phyloP scores from a whole-genome alignment of 345 rosid species.

The Corymbia maculata region DNA sequence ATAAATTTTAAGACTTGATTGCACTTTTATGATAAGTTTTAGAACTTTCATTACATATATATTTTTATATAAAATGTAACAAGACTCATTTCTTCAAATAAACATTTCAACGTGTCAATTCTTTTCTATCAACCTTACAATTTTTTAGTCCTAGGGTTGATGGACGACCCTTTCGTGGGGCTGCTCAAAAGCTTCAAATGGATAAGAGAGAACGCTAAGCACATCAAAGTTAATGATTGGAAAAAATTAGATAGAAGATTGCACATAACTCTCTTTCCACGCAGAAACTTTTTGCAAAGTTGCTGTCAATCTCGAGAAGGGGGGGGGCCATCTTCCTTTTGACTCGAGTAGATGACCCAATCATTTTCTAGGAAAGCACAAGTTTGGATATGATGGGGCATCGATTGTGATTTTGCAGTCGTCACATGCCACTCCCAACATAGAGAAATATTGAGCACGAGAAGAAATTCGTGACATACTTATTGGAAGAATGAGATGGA shows the following conservation, averaged over 20 bases:
- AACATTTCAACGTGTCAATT: neutral
- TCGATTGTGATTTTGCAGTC: neutral
- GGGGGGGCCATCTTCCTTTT: neutral
- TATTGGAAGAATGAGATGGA: neutral
- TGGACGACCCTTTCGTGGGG: neutral
- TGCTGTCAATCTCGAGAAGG: neutral
- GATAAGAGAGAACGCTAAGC: neutral
- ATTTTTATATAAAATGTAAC: neutral
- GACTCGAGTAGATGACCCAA: neutral
- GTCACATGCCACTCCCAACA: neutral
- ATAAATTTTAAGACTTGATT: too few species aligned
- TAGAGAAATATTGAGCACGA: neutral
- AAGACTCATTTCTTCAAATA: neutral
- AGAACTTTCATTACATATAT: neutral
- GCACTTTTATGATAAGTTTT: too few species aligned
- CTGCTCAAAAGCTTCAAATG: neutral
- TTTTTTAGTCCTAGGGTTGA: neutral
- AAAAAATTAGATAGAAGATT: neutral
- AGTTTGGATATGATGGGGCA: neutral
- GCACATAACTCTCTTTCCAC: neutral
- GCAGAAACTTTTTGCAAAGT: neutral
- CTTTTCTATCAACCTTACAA: neutral
- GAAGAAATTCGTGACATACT: neutral
- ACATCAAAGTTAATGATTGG: neutral
- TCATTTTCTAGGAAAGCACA: neutral